Evolutionary conservation across 108 stramenopile genomes (phyloP).

Genomic region (Chaetoceros muelleri): DNA sequence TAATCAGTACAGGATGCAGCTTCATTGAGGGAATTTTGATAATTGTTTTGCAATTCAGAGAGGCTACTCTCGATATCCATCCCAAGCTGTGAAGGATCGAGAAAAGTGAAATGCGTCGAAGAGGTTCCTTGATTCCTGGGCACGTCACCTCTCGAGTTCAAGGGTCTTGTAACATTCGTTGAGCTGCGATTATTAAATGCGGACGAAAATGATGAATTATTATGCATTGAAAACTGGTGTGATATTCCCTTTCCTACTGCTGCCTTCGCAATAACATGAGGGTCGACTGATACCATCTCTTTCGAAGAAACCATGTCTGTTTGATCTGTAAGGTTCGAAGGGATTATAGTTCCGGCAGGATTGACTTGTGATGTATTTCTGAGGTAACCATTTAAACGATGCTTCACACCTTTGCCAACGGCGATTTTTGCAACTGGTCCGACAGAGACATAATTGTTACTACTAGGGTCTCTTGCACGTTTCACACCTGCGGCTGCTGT

Average conservation of each 20-base stretch:
- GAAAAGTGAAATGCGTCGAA: conserved; percentile 17
- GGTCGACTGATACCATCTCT: not conserved
- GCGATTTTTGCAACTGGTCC: conserved; percentile 4
- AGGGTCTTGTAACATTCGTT: conserved; percentile 11
- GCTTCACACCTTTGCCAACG: conserved; percentile 20
- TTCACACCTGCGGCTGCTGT: not conserved
- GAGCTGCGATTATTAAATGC: conserved; percentile 7
- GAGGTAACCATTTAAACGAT: conserved; percentile 26
- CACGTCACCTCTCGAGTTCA: not conserved
- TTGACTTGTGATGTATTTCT: conserved; percentile 1
- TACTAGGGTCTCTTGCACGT: not conserved
- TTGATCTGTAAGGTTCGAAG: not conserved
- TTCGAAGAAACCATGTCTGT: not conserved
- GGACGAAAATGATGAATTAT: conserved; percentile 2
- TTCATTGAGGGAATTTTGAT: conserved; percentile 19
- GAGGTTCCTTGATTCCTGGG: not conserved
- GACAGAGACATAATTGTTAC: not conserved
- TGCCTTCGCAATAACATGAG: conserved; percentile 24
- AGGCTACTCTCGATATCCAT: conserved; percentile 39
- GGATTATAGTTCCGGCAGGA: not conserved
- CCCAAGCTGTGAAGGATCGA: conserved; percentile 27
- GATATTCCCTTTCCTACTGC: conserved; percentile 46
- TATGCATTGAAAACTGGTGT: conserved; percentile 21
- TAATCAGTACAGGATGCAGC: not conserved
- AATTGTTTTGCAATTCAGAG: conserved; percentile 50